Evolutionary conservation across 2,329 filamentous ascomycete species (phyloP).

Genomic region (Aspergillus novoparasiticus): DNA sequence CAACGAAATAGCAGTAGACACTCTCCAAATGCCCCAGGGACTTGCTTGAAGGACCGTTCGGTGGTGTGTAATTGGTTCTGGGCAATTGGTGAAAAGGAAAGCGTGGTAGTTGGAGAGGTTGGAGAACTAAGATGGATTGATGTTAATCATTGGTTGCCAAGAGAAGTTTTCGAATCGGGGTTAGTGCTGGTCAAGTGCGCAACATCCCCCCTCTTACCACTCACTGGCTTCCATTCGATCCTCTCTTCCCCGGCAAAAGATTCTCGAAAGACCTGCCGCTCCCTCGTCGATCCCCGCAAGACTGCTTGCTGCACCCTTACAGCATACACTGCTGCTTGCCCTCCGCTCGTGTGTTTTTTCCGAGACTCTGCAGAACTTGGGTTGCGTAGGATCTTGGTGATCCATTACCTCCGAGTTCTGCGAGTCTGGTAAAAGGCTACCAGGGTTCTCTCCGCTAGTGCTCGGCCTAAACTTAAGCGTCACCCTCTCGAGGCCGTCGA

Average conservation of each 20-base stretch:
- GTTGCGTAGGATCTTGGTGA: constrained; percentile 25
- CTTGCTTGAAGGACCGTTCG: not conserved
- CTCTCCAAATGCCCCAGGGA: not conserved
- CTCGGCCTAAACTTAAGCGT: constrained; percentile 16
- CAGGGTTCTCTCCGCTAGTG: constrained; percentile 27
- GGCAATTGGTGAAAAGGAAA: not conserved
- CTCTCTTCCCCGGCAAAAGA: constrained; percentile 26
- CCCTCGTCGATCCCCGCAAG: constrained; percentile 11
- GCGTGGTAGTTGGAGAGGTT: not conserved
- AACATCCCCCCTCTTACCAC: constrained; percentile 27
- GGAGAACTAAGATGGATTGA: not conserved
- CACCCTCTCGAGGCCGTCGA: not conserved
- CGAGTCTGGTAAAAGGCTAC: constrained; percentile 28
- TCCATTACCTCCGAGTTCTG: constrained; percentile 34
- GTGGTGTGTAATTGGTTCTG: not conserved
- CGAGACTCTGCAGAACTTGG: constrained; percentile 26
- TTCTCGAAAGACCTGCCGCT: constrained; percentile 23
- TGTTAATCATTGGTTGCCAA: constrained; percentile 23
- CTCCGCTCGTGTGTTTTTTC: constrained; percentile 8
- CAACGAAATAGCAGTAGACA: not conserved
- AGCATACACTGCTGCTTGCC: not conserved
- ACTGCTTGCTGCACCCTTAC: not conserved
- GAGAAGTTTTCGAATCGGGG: constrained; percentile 25
- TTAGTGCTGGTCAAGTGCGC: constrained; percentile 28
- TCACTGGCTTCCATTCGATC: constrained; percentile 30